Evolutionary conservation across 768 basidiomycete genomes (phyloP).

Genomic region (Phlebiopsis flavidoalba): DNA sequence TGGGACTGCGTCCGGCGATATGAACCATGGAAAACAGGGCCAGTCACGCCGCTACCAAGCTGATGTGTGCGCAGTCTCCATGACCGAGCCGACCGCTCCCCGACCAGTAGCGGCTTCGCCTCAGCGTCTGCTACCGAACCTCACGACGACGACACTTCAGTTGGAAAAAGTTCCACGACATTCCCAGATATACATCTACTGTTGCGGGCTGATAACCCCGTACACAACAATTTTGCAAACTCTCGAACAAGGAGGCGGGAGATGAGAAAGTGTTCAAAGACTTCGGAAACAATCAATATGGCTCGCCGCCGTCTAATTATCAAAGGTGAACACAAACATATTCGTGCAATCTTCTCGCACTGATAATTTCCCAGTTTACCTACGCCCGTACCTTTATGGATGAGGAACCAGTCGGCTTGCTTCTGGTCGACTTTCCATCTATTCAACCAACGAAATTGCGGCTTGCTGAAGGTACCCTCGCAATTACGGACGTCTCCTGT

Average conservation of each 20-base stretch:
- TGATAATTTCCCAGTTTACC: conserved; percentile 35
- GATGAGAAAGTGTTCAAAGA: conserved; percentile 37
- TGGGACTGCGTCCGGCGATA: conserved; percentile 64
- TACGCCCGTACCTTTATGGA: conserved; percentile 45
- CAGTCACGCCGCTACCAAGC: conserved; percentile 28
- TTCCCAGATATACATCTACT: conserved; percentile 42
- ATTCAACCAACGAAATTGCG: conserved; percentile 28
- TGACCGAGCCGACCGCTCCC: conserved; percentile 42
- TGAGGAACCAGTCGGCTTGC: conserved; percentile 40
- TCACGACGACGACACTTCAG: conserved; percentile 33
- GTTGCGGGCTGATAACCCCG: conserved; percentile 42
- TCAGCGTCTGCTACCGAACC: conserved; percentile 43
- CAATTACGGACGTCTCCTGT: conserved; percentile 30
- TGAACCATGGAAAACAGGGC: conserved; percentile 37
- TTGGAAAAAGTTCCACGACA: conserved; percentile 45
- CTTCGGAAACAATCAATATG: conserved; percentile 44
- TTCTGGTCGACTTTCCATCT: conserved; percentile 56
- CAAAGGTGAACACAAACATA: conserved; percentile 38
- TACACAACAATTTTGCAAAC: conserved; percentile 50
- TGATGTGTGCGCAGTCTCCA: conserved; percentile 45
- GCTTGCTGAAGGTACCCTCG: conserved; percentile 36
- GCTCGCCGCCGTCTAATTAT: conserved; percentile 33
- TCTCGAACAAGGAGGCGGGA: conserved; percentile 35
- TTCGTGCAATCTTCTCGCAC: not conserved
- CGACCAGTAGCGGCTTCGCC: conserved; percentile 37